Base-by-base conservation (phyloP, 495 filamentous ascomycete genomes). In the Xylaria palmicola region DNA sequence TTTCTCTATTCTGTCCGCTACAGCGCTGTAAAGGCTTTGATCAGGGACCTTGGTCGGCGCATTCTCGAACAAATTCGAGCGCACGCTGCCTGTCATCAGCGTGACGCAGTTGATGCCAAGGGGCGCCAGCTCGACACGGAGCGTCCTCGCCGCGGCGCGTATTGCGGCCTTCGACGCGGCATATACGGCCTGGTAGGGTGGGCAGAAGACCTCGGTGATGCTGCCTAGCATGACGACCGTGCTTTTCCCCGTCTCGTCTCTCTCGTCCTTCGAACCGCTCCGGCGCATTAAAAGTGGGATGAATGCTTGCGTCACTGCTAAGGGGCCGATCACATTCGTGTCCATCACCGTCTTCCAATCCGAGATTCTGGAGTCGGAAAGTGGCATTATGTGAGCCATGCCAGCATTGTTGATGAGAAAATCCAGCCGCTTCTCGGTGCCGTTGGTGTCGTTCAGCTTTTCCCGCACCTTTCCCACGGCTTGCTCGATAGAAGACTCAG, bases 371-470 rank as follows among this genome's bases (percentile, higher is more conserved):
- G 77, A 63, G 63, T 88, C 85, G 0, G 78, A 29, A 29, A 82
- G 64, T 10, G 75, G 80, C 67, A 79, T 76, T 59, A 65, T 59
- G 30, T 75, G 75, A 45, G 66, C 68, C n/a, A 63, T 49, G 17
- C 79, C 84, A 47, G 83, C 81, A 59, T 86, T 86, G 65, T 87
- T 86, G 44, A 87, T 68, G 6, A 88, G 74, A 20, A 79, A 68
- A 50, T 83, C 77, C 6, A 88, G 74, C n/a, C 62, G 65, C 10
- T 64, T 66, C 26, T 26, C 51, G 0, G 58, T 57, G 6, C 34
- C 4, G 39, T 53, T 37, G 34, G 32, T 30, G 13, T n/a, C 29
- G 44, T n/a, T 27, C 8, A 59, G 44, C 10, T 40, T 50, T 22
- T 59, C 45, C n/a, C 29, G 34, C 9, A 70, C 62, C 0, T 9